phyloP scores from a whole-genome alignment of 345 rosid genomes.

The Heritiera fomes region DNA sequence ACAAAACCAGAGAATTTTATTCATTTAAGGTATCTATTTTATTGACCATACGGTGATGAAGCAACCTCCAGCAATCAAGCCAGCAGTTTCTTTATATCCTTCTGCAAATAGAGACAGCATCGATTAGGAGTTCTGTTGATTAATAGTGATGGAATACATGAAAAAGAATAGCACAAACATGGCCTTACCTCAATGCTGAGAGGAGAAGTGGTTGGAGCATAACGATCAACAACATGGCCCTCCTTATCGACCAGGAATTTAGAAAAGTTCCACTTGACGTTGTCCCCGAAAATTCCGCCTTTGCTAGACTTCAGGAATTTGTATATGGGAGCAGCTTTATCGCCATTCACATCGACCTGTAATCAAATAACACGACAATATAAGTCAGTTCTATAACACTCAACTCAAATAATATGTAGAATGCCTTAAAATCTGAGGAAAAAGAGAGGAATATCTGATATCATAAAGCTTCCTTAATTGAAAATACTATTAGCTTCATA shows the following conservation, averaged over 20 bases:
- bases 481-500: neutral
- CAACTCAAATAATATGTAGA: neutral
- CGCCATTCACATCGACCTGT: slow-evolving; percentile 87
- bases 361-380: neutral
- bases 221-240: slow-evolving; percentile 75
- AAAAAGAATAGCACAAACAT: neutral
- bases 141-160: neutral
- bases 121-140: neutral
- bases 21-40: neutral
- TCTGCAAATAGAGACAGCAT: slow-evolving; percentile 38
- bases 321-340: slow-evolving; percentile 72
- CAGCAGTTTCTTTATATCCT: slow-evolving; percentile 59
- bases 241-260: slow-evolving; percentile 83
- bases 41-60: neutral
- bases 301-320: slow-evolving; percentile 83
- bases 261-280: slow-evolving; percentile 86
- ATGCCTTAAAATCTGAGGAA: slow-evolving; percentile 5
- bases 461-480: neutral
- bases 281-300: slow-evolving; percentile 70
- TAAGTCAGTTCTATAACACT: neutral
- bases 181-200: slow-evolving; percentile 79
- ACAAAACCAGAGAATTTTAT: neutral
- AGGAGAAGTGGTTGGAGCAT: slow-evolving; percentile 93
- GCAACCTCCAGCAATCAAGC: slow-evolving; percentile 10
- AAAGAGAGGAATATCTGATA: neutral